These are phyloP conservation scores for Kwoniella botswanensis DNA, from an alignment of 768 basidiomycete genomes.

Conservation along the genomic window DNA sequence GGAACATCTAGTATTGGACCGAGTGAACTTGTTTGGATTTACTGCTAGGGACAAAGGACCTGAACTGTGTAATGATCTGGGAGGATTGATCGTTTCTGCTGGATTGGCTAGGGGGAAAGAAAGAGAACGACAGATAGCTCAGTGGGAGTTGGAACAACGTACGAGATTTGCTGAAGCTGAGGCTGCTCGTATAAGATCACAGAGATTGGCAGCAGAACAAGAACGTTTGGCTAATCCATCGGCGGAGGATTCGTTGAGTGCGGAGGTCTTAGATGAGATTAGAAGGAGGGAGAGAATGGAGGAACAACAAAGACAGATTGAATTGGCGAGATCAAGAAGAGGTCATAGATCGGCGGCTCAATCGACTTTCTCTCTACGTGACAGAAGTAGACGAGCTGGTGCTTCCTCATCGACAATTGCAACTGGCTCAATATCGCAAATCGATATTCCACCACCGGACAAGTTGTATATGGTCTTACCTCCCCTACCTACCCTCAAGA, in stretches of 20 bases:
- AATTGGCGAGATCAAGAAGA: conserved; percentile 37
- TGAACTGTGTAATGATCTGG: conserved; percentile 69
- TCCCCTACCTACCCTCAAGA: conserved; percentile 49
- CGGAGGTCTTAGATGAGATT: conserved; percentile 28
- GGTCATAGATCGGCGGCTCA: conserved; percentile 54
- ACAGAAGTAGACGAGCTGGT: conserved; percentile 35
- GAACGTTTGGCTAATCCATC: conserved; percentile 10
- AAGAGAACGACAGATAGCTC: conserved; percentile 65
- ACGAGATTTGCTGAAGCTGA: conserved; percentile 46
- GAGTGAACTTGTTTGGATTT: conserved; percentile 65
- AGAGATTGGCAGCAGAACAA: neutral
- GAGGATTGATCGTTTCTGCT: conserved; percentile 67
- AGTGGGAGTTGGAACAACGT: conserved; percentile 47
- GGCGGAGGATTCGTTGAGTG: conserved; percentile 20
- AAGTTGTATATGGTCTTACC: conserved; percentile 55
- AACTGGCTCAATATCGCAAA: conserved; percentile 21
- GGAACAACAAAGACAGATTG: conserved; percentile 33
- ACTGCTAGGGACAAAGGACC: conserved; percentile 63
- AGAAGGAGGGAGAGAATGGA: conserved; percentile 15
- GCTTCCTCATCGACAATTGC: conserved; percentile 14
- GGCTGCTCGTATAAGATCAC: conserved; percentile 16
- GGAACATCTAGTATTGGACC: conserved; percentile 73
- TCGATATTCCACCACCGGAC: conserved; percentile 44
- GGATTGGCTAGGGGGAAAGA: conserved; percentile 70
- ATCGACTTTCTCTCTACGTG: conserved; percentile 55